These are phyloP conservation scores for Apocynum venetum DNA, from an alignment of 257 asterid species.

Conservation along the genomic window DNA sequence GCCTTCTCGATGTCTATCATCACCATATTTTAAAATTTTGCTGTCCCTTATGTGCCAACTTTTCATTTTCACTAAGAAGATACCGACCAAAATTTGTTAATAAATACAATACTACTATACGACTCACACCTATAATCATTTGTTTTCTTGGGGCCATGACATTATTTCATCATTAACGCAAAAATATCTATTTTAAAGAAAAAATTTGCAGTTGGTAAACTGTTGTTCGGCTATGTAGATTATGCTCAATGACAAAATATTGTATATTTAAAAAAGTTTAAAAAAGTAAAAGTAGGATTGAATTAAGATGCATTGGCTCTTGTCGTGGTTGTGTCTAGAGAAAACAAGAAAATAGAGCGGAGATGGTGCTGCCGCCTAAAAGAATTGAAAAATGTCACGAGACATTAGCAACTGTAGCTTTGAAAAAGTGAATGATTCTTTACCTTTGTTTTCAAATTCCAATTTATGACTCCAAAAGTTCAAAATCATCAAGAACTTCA, in stretches of 20 bases:
- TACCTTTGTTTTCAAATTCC: not conserved
- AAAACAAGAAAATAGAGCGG: not conserved
- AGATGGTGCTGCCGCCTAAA: not conserved
- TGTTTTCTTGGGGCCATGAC: too few species aligned
- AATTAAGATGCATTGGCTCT: not conserved
- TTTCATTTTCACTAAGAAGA: not conserved
- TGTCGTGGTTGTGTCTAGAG: not conserved
- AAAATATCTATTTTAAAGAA: too few species aligned
- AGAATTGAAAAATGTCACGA: slow-evolving; percentile 10
- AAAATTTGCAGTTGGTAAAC: too few species aligned
- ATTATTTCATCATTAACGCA: too few species aligned
- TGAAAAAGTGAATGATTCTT: slow-evolving; percentile 11
- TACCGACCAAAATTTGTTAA: too few species aligned
- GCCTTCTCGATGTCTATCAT: not conserved
- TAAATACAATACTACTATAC: too few species aligned
- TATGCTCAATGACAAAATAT: too few species aligned
- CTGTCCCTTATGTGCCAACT: not conserved
- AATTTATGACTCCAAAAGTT: slow-evolving; percentile 9
- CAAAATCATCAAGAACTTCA: not conserved
- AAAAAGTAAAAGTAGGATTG: not conserved
- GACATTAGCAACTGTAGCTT: slow-evolving; percentile 1
- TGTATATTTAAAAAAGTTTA: too few species aligned
- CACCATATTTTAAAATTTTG: not conserved
- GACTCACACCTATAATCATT: too few species aligned
- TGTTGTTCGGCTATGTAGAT: too few species aligned